Base-by-base conservation (phyloP, 768 basidiomycete species). In the Daedaleopsis sinensis region DNA sequence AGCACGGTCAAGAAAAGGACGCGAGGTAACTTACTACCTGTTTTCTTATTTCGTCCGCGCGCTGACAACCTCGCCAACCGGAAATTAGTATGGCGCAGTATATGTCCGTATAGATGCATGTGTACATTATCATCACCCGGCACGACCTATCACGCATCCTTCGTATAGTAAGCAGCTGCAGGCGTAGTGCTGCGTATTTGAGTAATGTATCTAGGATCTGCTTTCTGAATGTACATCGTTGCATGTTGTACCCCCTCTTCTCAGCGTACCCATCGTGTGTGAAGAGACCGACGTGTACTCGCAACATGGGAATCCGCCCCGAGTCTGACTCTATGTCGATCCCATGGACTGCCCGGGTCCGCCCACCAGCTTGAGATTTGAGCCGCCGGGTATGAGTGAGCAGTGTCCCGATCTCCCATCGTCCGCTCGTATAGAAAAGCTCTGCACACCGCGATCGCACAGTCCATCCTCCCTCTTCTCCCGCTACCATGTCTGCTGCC, bases 11-110 rank as follows among this genome's bases (percentile, higher is more conserved):
- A 50, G 68, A 67, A 61, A 74, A 80, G 58, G 79, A 82, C 64
- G 80, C 79, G 66, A 70, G 76, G 88, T 72, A 74, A 77, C 86
- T 27, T 55, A 47, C 52, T 10, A n/a, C 38, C 48, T 50, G 37
- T n/a, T 11, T 12, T 39, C 6, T 36, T 44, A 19, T 39, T 9
- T 21, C 58, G n/a, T n/a, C 61, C 54, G 46, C 19, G 27, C 37
- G 53, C 61, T 62, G 63, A 58, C 42, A 54, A 21, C 44, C 54
- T 68, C 47, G 52, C 61, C 56, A 57, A 58, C 4, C 21, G 37
- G 46, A 50, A 43, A 27, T 39, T 70, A 90, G 91, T 52, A 88
- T 94, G 88, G 88, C 89, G 15, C 85, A 83, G 67, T 94, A 92
- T 69, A 89, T 94, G 91, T 93, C 91, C 42, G 76, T 85, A 65